Base-by-base conservation (phyloP, 202 grass and related monocot genomes). In the Dendrocalamus latiflorus region DNA sequence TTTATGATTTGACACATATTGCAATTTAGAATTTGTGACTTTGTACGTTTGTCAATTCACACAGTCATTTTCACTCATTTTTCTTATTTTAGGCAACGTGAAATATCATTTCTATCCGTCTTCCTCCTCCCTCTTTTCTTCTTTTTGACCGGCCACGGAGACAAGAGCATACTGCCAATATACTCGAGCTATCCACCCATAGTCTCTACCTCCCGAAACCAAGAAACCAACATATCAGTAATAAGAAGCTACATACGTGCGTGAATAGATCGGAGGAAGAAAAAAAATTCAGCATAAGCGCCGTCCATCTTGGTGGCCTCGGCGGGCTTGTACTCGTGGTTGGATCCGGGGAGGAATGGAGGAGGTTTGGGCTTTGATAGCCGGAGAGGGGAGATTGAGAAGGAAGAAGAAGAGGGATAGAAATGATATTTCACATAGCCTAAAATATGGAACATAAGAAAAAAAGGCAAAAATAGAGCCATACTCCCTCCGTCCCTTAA, bases 281-380 rank as follows among this genome's bases (percentile, higher is more conserved):
- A 80, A 57, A 80, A 57, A 14, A 58, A 47, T 28, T 28, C 41
- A 43, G 37, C 49, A 33, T 48, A 5, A 48, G 26, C 49, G 17
- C 86, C 91, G 62, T 94, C 88, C 91, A 94, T 94, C 77, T 94
- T 94, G 47, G 75, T 81, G 4, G 74, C 6, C 65, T 94, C 86
- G 41, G 74, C 65, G 30, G 88, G 91, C 17, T 58, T 20, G 85
- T 90, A 94, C 26, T 91, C 91, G 69, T 94, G 91, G 49, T 51
- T 20, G 26, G 76, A 51, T 65, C 12, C 16, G 16, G 15, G 22
- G 7, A 4, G 38, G 66, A 25, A 34, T 3, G 53, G 39, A 26
- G 59, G 14, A 1, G 39, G 26, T 20, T 18, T 15, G 62, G 79
- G 76, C 8, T 70, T 70, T 63, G 72, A 80, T 69, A 76, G 76